A percentile compares a stretch with the other conserved stretches of the same genome.
phyloP scores from a whole-genome alignment of 768 basidiomycete genomes.

The Rhizopogon rudus region DNA sequence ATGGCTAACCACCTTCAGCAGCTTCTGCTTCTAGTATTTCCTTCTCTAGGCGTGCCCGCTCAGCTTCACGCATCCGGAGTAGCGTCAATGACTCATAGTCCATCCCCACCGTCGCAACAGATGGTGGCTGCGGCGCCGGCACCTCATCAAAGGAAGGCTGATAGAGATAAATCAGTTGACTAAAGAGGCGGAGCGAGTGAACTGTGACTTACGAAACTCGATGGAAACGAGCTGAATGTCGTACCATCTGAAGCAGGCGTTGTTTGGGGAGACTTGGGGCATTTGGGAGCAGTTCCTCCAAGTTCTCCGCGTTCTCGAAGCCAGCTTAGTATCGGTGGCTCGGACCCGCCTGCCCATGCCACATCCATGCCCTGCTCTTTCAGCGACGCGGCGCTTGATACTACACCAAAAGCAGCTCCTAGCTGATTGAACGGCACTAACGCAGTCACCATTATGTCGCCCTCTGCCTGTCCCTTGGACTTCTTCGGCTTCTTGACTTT shows the following conservation, averaged over 20 bases:
- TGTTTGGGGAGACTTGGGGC: slow-evolving; percentile 19
- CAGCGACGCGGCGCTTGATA: slow-evolving; percentile 52
- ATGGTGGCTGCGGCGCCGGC: slow-evolving; percentile 10
- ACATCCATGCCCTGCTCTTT: slow-evolving; percentile 63
- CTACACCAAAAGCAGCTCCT: slow-evolving; percentile 70
- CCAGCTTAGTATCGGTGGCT: slow-evolving; percentile 71
- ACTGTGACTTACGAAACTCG: slow-evolving; percentile 36
- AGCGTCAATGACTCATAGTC: slow-evolving; percentile 81
- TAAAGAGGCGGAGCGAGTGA: slow-evolving; percentile 3
- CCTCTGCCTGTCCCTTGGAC: slow-evolving; percentile 32
- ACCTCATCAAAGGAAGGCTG: not conserved
- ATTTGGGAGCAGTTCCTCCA: slow-evolving; percentile 19
- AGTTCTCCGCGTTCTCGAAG: slow-evolving; percentile 68
- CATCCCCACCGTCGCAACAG: slow-evolving; percentile 36
- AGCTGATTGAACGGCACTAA: slow-evolving; percentile 75
- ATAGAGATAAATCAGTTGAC: not conserved
- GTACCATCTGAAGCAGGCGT: slow-evolving; percentile 10
- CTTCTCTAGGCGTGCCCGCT: slow-evolving; percentile 68
- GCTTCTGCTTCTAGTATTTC: slow-evolving; percentile 74
- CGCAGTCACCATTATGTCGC: slow-evolving; percentile 57
- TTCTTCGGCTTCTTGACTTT: slow-evolving; percentile 44
- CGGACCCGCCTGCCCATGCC: slow-evolving; percentile 64
- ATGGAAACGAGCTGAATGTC: slow-evolving; percentile 60
- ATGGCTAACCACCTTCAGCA: slow-evolving; percentile 20
- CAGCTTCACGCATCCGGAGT: slow-evolving; percentile 77